Base-by-base conservation (phyloP, 805 yeast genomes). In the Pichia insulana region DNA sequence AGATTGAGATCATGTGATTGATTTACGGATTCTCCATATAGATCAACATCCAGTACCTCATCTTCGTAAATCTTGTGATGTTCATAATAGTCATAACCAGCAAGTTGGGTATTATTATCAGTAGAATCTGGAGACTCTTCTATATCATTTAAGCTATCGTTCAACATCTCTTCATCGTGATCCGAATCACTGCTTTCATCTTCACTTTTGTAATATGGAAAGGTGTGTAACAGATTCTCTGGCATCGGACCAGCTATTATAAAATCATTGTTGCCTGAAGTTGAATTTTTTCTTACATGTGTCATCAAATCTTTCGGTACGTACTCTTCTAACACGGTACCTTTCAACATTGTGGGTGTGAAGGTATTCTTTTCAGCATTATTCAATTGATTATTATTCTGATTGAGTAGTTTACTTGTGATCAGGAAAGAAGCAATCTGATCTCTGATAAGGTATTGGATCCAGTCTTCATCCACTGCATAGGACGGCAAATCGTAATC, bases 221-320 rank as follows among this genome's bases (percentile, higher is more conserved):
- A 46, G 38, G 55, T 50, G 16, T 55, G 54, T 30, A 56, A 43
- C 20, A 63, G 39, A 10, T 43, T 54, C 17, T 60, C 65, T 2
- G 68, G 66, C 11, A 64, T 55, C 1, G 66, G 65, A 0, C 67
- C 68, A 7, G 53, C 48, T 15, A 63, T 56, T 12, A 60, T 36
- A 40, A 59, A 59, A 36, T 63, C 64, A 30, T 50, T 51, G 26
- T 43, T 45, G 6, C 58, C 53, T 36, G 45, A 51, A n/a, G 30
- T 42, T 15, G 42, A 12, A 16, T 42, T 46, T n/a, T 47, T 46
- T 3, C 40, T 39, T 16, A 48, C 45, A 15, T 47, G 33, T n/a
- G 47, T 50, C 32, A 41, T 47, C 15, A 50, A 47, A 34, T 59
- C 65, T n/a, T 49, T 37, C 2, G 64, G 63, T 22, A 57, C 42